A percentile compares a stretch with the other conserved stretches of the same genome.
Conservation (phyloP, 495 filamentous ascomycete species). For the Talaromyces nanjingensis region DNA sequence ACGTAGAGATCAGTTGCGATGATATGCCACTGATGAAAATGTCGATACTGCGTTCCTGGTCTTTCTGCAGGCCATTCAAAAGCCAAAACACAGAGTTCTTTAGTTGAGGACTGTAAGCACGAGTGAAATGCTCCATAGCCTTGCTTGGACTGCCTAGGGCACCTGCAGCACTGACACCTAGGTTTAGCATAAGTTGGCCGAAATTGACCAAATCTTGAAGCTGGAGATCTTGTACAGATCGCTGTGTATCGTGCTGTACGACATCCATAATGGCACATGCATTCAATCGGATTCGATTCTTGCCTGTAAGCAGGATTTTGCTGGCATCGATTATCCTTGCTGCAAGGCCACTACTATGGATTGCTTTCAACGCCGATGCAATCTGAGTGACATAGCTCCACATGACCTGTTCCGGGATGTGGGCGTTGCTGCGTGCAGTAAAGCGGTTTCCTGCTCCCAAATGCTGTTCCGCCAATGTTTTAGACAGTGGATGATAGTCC, state of each 20-base stretch:
- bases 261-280: conserved; percentile 86
- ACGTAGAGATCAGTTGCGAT: conserved; percentile 57
- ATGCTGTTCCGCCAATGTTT: conserved; percentile 82
- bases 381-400: conserved; percentile 95
- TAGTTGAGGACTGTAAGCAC: conserved; percentile 65
- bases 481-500: conserved; percentile 85
- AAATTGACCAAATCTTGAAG: conserved; percentile 82
- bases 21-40: conserved; percentile 71
- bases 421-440: conserved; percentile 35
- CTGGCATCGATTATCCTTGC: conserved; percentile 74
- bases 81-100: conserved; percentile 74
- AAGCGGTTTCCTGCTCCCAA: conserved; percentile 54
- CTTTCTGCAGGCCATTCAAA: conserved; percentile 44
- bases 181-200: conserved; percentile 70
- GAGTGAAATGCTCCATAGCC: conserved; percentile 63
- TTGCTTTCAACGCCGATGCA: conserved; percentile 76
- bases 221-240: conserved; percentile 67
- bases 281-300: conserved; percentile 76
- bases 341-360: conserved; percentile 75
- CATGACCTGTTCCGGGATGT: conserved; percentile 68
- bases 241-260: conserved; percentile 63
- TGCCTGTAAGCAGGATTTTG: conserved; percentile 70
- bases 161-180: conserved; percentile 60
- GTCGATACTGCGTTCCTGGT: conserved; percentile 61
- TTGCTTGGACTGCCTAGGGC: conserved; percentile 49